Evolutionary conservation across 2,329 filamentous ascomycete genomes (phyloP).

Genomic region (Microdochium nivale): DNA sequence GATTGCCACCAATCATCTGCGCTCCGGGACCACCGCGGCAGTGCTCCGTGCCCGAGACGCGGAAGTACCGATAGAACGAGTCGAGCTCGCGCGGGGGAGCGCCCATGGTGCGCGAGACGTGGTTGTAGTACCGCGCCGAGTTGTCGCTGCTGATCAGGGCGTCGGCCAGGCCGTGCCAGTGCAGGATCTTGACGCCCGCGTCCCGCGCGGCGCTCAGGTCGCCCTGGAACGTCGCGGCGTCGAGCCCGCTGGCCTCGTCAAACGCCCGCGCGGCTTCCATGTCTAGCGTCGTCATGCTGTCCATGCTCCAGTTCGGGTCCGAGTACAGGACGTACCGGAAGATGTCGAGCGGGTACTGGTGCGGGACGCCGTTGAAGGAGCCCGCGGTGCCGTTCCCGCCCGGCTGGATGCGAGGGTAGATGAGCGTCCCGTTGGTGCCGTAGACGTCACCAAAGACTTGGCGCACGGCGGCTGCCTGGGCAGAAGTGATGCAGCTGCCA

Average conservation of each 20-base stretch:
- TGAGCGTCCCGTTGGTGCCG: conserved; percentile 28
- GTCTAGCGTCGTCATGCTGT: not conserved
- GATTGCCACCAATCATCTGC: not conserved
- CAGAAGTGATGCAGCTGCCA: conserved; percentile 28
- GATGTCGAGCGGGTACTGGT: conserved; percentile 27
- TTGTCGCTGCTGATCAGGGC: conserved; percentile 26
- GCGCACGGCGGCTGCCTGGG: conserved; percentile 33
- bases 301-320: conserved; percentile 21
- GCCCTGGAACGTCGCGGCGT: conserved; percentile 13
- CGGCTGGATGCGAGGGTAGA: conserved; percentile 36
- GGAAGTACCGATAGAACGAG: conserved; percentile 27
- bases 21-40: conserved; percentile 31
- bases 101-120: conserved; percentile 29
- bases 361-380: conserved; percentile 25
- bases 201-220: conserved; percentile 22
- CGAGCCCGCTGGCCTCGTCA: conserved; percentile 23
- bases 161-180: conserved; percentile 32
- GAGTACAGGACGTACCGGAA: conserved; percentile 37
- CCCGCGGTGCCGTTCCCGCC: not conserved
- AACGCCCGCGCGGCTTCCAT: conserved; percentile 12
- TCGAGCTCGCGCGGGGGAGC: conserved; percentile 20
- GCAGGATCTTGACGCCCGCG: conserved; percentile 30
- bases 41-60: conserved; percentile 38
- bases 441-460: conserved; percentile 19
- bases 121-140: conserved; percentile 34